A percentile compares a stretch with the other conserved stretches of the same genome.
These are phyloP conservation scores for Kluyveromyces lactis DNA, from an alignment of 805 yeast species.

Conservation along the genomic window DNA sequence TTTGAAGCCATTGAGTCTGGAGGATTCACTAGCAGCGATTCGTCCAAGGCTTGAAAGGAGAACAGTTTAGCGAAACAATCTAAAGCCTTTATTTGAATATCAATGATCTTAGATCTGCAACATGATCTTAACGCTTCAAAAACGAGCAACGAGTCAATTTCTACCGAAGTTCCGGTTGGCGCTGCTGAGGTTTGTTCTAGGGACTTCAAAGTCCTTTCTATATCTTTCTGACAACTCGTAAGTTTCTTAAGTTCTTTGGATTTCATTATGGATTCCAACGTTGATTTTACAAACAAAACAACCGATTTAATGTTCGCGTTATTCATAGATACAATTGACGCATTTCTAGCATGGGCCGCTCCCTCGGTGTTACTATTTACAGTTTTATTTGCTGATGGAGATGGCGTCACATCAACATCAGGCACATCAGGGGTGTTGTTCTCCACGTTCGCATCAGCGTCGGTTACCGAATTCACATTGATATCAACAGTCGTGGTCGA, in stretches of 20 bases:
- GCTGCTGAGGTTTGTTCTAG: constrained; percentile 21
- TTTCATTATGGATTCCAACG: constrained; percentile 48
- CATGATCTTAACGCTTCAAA: constrained; percentile 73
- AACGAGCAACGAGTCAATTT: constrained; percentile 43
- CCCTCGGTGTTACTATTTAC: not conserved
- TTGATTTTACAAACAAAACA: constrained; percentile 40
- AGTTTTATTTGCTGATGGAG: not conserved
- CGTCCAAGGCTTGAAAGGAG: constrained; percentile 70
- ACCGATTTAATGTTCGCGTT: constrained; percentile 26
- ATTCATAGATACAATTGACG: constrained; percentile 5
- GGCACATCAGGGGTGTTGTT: too few relatives aligned
- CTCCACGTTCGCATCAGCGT: too few relatives aligned
- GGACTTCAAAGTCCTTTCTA: constrained; percentile 27
- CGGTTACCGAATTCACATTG: too few relatives aligned
- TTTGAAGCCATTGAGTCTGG: constrained; percentile 32
- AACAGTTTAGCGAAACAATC: constrained; percentile 84
- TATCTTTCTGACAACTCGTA: constrained; percentile 27
- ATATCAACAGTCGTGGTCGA: not conserved
- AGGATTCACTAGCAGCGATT: constrained; percentile 42
- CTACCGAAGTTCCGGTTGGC: constrained; percentile 16
- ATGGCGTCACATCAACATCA: not conserved
- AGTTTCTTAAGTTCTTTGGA: constrained; percentile 54
- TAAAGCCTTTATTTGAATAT: constrained; percentile 63
- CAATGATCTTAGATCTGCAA: constrained; percentile 59
- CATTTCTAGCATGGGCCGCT: constrained; percentile 1